phyloP scores from a whole-genome alignment of 2,329 filamentous ascomycete genomes.

The Aspergillus amoenus region DNA sequence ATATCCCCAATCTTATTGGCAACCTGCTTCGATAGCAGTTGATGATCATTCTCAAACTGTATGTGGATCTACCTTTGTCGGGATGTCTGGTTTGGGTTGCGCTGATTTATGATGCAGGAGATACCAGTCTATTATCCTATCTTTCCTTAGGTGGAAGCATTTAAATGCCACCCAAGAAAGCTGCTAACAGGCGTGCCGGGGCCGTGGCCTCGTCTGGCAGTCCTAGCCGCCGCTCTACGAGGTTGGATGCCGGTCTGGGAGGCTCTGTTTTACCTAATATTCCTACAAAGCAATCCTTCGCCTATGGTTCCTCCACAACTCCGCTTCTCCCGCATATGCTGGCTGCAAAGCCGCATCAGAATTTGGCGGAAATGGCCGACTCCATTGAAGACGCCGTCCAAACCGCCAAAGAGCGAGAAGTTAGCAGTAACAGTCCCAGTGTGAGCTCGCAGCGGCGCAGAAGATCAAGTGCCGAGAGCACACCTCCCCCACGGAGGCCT shows the following conservation, averaged over 20 bases:
- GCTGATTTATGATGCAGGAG: neutral
- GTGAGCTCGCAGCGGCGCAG: slow-evolving; percentile 14
- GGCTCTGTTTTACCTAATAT: slow-evolving; percentile 36
- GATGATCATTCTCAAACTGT: neutral
- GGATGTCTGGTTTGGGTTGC: neutral
- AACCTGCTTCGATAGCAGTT: neutral
- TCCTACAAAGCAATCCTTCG: slow-evolving; percentile 40
- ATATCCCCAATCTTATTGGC: neutral
- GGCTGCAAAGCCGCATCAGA: slow-evolving; percentile 29
- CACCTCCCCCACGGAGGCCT: slow-evolving; percentile 19
- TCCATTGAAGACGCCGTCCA: slow-evolving; percentile 33
- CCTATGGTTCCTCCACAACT: slow-evolving; percentile 40
- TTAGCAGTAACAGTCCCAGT: slow-evolving; percentile 7
- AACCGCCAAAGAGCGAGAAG: slow-evolving; percentile 24
- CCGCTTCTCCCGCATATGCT: slow-evolving; percentile 37
- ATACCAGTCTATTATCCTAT: neutral
- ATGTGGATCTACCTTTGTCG: neutral
- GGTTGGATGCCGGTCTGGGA: slow-evolving; percentile 19
- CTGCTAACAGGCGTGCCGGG: slow-evolving; percentile 18
- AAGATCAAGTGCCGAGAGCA: slow-evolving; percentile 7
- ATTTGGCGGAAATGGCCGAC: slow-evolving; percentile 32
- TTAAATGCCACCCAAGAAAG: slow-evolving; percentile 28
- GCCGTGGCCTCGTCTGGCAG: slow-evolving; percentile 10
- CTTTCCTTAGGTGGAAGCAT: neutral
- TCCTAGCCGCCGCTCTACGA: slow-evolving; percentile 15